Conservation (phyloP, 306 rosid genomes). For the Hippophae tibetana region DNA sequence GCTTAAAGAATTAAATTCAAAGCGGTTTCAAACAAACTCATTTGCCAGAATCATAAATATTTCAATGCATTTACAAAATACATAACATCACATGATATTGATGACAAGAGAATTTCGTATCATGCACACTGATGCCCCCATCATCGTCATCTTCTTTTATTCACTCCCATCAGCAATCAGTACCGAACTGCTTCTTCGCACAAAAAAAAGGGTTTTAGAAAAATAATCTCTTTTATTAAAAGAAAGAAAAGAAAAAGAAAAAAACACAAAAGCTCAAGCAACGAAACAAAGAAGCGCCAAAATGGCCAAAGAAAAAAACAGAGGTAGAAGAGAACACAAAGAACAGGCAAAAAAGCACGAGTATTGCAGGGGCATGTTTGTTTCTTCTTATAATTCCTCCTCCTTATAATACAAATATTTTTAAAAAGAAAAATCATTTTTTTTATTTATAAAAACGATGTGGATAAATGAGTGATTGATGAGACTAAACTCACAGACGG, state of each 20-base stretch:
- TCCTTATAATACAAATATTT: background rate
- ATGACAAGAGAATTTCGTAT: no score
- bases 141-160: no score
- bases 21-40: background rate
- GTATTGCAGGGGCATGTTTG: slow-evolving; percentile 36
- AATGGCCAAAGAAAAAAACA: slow-evolving; percentile 26
- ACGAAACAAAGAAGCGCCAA: no score
- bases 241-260: no score
- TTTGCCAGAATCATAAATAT: background rate
- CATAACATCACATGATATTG: background rate
- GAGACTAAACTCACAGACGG: slow-evolving; percentile 29
- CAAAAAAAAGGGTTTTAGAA: no score
- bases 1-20: no score
- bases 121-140: no score
- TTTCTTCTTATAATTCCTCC: background rate
- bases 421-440: background rate
- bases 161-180: no score
- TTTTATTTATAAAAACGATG: background rate
- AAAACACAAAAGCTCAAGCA: no score
- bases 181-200: no score
- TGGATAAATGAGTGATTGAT: background rate
- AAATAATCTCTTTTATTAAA: no score
- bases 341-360: slow-evolving; percentile 18
- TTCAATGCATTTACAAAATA: background rate
- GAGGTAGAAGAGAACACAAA: slow-evolving; percentile 19